phyloP scores from a whole-genome alignment of 169 alveolate genomes.

The Cryptosporidium viatorum region DNA sequence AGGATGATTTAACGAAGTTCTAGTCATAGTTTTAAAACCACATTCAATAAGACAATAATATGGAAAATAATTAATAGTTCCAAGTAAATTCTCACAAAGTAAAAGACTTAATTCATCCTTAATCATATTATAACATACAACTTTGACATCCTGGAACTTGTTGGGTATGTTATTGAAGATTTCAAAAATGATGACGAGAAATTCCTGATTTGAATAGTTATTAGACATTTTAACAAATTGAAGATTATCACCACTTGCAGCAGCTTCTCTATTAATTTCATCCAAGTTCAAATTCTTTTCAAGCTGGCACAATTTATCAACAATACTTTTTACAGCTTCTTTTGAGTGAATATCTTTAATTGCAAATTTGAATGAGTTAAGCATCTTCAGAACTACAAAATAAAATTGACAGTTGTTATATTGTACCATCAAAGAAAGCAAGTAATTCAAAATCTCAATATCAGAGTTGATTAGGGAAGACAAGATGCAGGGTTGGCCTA shows the following conservation, averaged over 20 bases:
- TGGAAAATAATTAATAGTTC: neutral
- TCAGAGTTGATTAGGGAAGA: conserved; percentile 24
- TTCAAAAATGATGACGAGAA: conserved; percentile 17
- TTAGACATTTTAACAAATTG: neutral
- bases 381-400: conserved; percentile 7
- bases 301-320: conserved; percentile 46
- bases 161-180: conserved; percentile 26
- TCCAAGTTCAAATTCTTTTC: conserved; percentile 2
- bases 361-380: conserved; percentile 1
- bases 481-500: neutral
- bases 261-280: neutral
- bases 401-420: conserved; percentile 19
- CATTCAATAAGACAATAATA: conserved; percentile 4
- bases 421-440: conserved; percentile 33
- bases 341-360: neutral
- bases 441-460: conserved; percentile 4
- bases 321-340: conserved; percentile 12
- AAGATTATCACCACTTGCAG: neutral
- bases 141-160: conserved; percentile 8
- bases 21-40: neutral
- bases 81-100: neutral
- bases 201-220: neutral
- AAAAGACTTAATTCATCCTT: conserved; percentile 33
- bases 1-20: neutral
- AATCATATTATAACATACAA: conserved; percentile 28